These are phyloP conservation scores for Santalum album DNA, from an alignment of 164 flowering plant genomes.

Conservation along the genomic window DNA sequence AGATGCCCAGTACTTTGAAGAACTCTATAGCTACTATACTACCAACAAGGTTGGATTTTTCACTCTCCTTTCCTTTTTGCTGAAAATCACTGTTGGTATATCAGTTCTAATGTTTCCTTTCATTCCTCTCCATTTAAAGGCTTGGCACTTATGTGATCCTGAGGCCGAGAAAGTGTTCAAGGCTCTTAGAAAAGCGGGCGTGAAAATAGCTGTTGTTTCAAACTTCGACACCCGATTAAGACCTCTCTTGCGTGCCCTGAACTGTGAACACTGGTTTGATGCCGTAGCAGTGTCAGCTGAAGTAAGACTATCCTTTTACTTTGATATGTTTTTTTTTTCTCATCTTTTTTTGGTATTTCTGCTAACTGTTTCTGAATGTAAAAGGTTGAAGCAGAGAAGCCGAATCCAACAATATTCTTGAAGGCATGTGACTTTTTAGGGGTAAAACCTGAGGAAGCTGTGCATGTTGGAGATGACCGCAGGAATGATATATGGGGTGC, in stretches of 20 bases:
- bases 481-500: conserved; percentile 99
- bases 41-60: conserved; percentile 66
- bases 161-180: conserved; percentile 77
- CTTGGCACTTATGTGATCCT: conserved; percentile 97
- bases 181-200: conserved; percentile 70
- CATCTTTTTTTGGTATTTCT: background rate
- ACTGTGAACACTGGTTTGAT: conserved; percentile 95
- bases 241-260: conserved; percentile 61
- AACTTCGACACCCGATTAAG: conserved; percentile 93
- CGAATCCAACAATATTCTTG: conserved; percentile 89
- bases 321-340: background rate
- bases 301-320: conserved; percentile 26
- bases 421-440: conserved; percentile 94
- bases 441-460: conserved; percentile 86
- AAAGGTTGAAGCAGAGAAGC: conserved; percentile 96
- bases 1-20: conserved; percentile 91
- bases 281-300: conserved; percentile 97
- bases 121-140: conserved; percentile 29
- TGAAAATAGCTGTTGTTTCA: conserved; percentile 84
- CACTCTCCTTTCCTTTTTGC: background rate
- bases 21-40: conserved; percentile 77
- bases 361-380: background rate
- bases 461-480: conserved; percentile 96
- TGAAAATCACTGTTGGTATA: background rate
- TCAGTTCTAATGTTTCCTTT: background rate